Conservation (phyloP, 306 rosid species). For the Mimosa bimucronata region DNA sequence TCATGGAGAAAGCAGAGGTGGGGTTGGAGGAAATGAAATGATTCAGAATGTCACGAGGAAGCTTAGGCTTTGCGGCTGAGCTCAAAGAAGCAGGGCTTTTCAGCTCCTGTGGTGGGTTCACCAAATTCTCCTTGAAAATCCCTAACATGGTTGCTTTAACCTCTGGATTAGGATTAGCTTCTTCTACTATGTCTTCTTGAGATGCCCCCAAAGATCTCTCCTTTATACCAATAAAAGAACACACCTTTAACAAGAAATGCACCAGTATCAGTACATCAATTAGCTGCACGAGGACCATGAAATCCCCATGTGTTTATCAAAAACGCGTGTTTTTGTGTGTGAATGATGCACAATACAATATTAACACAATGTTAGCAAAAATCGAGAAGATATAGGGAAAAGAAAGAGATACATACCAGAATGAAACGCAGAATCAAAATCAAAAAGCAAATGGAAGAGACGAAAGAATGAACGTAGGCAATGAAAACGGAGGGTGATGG, state of each 20-base stretch:
- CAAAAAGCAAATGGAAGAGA: constrained; percentile 21
- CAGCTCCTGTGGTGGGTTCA: constrained; percentile 86
- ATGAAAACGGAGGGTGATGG: constrained; percentile 35
- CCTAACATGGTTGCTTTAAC: constrained; percentile 64
- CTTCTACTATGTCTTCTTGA: constrained; percentile 28
- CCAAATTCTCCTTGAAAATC: constrained; percentile 76
- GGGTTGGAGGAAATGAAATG: constrained; percentile 61
- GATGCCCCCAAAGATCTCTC: constrained; percentile 13
- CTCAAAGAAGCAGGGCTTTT: constrained; percentile 68
- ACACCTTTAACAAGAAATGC: constrained; percentile 41
- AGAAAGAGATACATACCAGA: constrained; percentile 26
- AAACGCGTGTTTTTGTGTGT: neutral
- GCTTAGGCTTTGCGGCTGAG: constrained; percentile 55
- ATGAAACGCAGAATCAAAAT: neutral
- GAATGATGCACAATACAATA: neutral
- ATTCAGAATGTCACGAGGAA: constrained; percentile 51
- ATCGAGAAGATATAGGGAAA: neutral
- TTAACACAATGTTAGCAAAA: neutral
- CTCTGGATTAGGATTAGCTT: constrained; percentile 12
- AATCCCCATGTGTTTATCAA: neutral
- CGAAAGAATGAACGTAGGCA: constrained; percentile 33
- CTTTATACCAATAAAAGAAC: constrained; percentile 23
- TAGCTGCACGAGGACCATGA: constrained; percentile 39
- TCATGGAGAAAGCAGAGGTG: constrained; percentile 54
- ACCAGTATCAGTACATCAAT: constrained; percentile 39